Evolutionary conservation across 768 basidiomycete genomes (phyloP), one percentile per base, ranked within the genome.

Genomic region (Infundibulicybe gibba): DNA sequence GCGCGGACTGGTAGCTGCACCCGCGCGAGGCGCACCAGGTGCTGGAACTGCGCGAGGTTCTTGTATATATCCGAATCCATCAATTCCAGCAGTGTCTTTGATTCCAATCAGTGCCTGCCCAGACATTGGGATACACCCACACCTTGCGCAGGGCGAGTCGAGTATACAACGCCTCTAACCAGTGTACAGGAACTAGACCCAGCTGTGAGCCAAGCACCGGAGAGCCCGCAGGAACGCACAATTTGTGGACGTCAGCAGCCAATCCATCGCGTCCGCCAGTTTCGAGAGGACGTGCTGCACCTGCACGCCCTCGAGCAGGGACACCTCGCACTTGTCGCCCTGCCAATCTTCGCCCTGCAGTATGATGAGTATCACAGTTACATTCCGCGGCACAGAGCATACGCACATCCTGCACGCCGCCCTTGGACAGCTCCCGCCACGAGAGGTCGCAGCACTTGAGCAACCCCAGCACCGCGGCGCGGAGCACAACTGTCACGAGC

Each of bases 341-440:
- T 91, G 89, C 84, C 89, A 91, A 56, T 93, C 90, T 71, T 93
- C 91, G 50, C 79, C 72, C 90, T 92, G 44, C 41, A 50, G 38
- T 40, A 44, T 25, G 45, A 32, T 49, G 34, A 30, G 53, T 43
- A n/a, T 41, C 45, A 43, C 19, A 38, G 40, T 40, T 40, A 16
- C 51, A 74, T 87, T 87, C 89, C 10, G 75, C 50, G 49, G 48
- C 49, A 43, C 39, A 49, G 42, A 41, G 40, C 14, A 19, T 46
- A 74, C 85, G 56, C 56, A 92, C 92, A 68, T 97, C 94, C 47
- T 82, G 71, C 25, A 92, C 72, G 34, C 80, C 74, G 16, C 84
- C 85, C 57, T 80, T 83, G n/a, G 78, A 76, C 4, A 97, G 68
- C 57, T 94, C 91, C 47, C 83, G 72, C 86, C 90, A 94, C 0